Evolutionary conservation across 306 rosid species (phyloP), one percentile per base, ranked within the genome.

Genomic region (Arachis stenosperma): DNA sequence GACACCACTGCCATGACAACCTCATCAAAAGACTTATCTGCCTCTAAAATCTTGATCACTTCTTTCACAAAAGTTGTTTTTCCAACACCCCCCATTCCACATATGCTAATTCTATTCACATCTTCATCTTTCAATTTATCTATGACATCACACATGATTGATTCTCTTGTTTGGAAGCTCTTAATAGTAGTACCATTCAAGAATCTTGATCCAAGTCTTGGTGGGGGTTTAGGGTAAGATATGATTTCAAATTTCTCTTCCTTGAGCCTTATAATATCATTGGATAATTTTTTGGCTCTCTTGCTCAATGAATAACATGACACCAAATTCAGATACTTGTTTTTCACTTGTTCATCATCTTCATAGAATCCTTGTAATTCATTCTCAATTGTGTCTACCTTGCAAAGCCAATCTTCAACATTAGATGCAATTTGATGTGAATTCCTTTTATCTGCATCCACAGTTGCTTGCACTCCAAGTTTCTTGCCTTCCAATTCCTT

Each of bases 51-150:
- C 37, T 70, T 55, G n/a, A 78, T 61, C 3, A 79, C 0, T 68
- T 50, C 70, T 60, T 73, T 73, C 58, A 67, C 83, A 5, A 79
- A 10, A 0, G 71, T 50, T 40, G 83, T 73, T 22, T 79, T 79
- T 1, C 83, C 83, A 8, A 79, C 70, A 5, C 83, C 83, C 1
- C 70, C 78, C 83, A 79, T 79, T 41, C 79, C 83, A 42, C 83
- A 79, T 9, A 79, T 30, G 8, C 65, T 10, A 6, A 67, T 2
- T 53, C 68, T 67, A 2, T 66, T 61, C 44, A 79, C 3, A 6
- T 67, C 9, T 3, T 79, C 83, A 41, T 36, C 46, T 36, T 61
- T 42, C 41, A 73, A 2, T 40, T 33, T 67, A 29, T 51, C 61
- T 9, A 70, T 15, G 3, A 78, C n/a, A 43, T 78, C 54, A 15